Conservation (phyloP, 345 rosid genomes). For the Hevea brasiliensis region DNA sequence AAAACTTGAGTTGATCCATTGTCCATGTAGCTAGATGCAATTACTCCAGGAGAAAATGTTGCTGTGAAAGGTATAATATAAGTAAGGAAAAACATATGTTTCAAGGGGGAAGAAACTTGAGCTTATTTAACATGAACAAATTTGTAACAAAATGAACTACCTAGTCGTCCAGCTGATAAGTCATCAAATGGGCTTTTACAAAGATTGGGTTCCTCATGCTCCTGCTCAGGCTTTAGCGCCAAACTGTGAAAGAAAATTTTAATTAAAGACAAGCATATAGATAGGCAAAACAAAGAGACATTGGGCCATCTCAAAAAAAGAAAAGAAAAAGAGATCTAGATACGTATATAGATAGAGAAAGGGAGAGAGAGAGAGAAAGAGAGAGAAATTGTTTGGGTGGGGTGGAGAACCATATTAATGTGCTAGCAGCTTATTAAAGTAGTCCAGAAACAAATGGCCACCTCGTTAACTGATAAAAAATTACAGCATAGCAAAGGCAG, state of each 20-base stretch:
- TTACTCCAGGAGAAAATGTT: constrained; percentile 34
- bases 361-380: too few species aligned
- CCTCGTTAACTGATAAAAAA: neutral
- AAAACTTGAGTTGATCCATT: constrained; percentile 15
- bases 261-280: neutral
- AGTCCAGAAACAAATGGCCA: neutral
- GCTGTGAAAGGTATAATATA: constrained; percentile 31
- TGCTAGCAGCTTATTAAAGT: constrained; percentile 15
- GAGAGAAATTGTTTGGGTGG: too few species aligned
- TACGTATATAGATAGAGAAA: too few species aligned
- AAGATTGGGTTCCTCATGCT: constrained; percentile 45
- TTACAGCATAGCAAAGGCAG: constrained; percentile 3
- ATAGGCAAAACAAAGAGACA: constrained; percentile 2
- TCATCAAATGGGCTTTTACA: constrained; percentile 46
- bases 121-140: constrained; percentile 11
- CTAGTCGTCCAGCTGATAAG: constrained; percentile 43
- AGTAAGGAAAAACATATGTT: constrained; percentile 17
- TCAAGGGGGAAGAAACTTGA: constrained; percentile 14
- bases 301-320: neutral
- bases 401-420: too few species aligned
- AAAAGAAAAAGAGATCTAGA: too few species aligned
- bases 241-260: constrained; percentile 41
- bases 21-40: constrained; percentile 21
- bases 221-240: constrained; percentile 45
- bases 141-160: constrained; percentile 35